Percentiles rank a stretch among this genome's conserved stretches.
These are phyloP conservation scores for Primulina eburnea DNA, from an alignment of 257 asterid species.

Conservation along the genomic window DNA sequence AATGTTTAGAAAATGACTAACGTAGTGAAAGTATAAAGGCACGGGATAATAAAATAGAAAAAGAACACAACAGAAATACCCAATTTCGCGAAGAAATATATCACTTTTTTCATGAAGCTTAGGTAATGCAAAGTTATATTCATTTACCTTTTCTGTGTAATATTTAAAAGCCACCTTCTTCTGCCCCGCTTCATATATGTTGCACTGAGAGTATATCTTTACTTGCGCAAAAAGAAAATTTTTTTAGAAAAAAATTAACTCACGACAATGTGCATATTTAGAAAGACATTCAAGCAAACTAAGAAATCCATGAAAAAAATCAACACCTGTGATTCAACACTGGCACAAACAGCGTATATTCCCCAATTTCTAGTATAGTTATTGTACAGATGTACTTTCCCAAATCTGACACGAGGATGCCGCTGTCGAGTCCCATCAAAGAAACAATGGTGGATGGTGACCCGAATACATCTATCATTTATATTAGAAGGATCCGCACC, in stretches of 20 bases:
- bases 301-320: too few relatives aligned
- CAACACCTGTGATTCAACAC: constrained; percentile 92
- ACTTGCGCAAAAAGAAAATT: neutral
- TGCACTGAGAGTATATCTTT: constrained; percentile 84
- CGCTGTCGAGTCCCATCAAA: constrained; percentile 86
- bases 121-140: neutral
- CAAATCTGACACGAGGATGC: constrained; percentile 92
- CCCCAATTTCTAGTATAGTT: constrained; percentile 92
- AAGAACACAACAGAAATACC: too few relatives aligned
- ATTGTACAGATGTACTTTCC: constrained; percentile 82
- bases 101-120: too few relatives aligned
- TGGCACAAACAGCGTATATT: constrained; percentile 87
- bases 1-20: too few relatives aligned
- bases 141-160: constrained; percentile 79
- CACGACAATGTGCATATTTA: constrained; percentile 4
- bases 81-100: too few relatives aligned
- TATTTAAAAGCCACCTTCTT: constrained; percentile 83
- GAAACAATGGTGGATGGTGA: constrained; percentile 95
- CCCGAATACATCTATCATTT: constrained; percentile 78
- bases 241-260: constrained; percentile 16
- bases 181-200: constrained; percentile 74
- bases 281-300: neutral
- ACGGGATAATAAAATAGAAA: too few relatives aligned
- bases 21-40: too few relatives aligned
- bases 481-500: constrained; percentile 86